Conservation (phyloP, 768 basidiomycete genomes). For the Kwoniella sp. region DNA sequence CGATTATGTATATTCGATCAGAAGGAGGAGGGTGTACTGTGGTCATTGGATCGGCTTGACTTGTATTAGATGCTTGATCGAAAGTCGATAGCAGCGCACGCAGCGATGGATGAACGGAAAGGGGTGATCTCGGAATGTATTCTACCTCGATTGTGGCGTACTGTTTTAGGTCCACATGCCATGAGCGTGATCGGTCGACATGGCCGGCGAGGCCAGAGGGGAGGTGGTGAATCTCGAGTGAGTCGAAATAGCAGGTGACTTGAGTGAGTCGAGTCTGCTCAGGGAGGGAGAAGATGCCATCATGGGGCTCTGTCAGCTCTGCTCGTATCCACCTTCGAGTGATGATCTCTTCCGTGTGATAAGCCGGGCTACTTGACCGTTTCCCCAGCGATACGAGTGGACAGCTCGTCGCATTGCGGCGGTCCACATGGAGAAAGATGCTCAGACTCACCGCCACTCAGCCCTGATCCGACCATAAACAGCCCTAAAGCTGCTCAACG, state of each 20-base stretch:
- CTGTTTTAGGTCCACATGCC: constrained; percentile 18
- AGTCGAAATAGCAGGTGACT: constrained; percentile 32
- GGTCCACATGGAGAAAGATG: not conserved
- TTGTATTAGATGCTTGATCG: too few relatives aligned
- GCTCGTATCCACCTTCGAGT: too few relatives aligned
- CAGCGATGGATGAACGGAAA: too few relatives aligned
- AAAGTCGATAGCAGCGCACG: too few relatives aligned
- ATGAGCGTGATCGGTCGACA: constrained; percentile 20
- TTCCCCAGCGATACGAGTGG: too few relatives aligned
- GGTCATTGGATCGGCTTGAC: too few relatives aligned
- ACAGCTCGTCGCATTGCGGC: constrained; percentile 2
- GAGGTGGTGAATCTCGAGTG: constrained; percentile 29
- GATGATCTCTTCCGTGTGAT: too few relatives aligned
- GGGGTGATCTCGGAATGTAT: too few relatives aligned
- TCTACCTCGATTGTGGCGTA: not conserved
- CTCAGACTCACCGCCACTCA: constrained; percentile 65
- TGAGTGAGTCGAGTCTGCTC: constrained; percentile 35
- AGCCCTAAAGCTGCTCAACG: constrained; percentile 74
- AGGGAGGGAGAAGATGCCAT: not conserved
- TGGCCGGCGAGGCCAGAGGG: constrained; percentile 32
- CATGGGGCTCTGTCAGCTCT: not conserved
- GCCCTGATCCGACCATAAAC: constrained; percentile 68
- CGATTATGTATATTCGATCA: too few relatives aligned
- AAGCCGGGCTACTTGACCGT: too few relatives aligned
- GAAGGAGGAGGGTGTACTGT: too few relatives aligned